Evolutionary conservation across 169 alveolate genomes (phyloP).

Genomic region (Plasmodium billcollinsi): DNA sequence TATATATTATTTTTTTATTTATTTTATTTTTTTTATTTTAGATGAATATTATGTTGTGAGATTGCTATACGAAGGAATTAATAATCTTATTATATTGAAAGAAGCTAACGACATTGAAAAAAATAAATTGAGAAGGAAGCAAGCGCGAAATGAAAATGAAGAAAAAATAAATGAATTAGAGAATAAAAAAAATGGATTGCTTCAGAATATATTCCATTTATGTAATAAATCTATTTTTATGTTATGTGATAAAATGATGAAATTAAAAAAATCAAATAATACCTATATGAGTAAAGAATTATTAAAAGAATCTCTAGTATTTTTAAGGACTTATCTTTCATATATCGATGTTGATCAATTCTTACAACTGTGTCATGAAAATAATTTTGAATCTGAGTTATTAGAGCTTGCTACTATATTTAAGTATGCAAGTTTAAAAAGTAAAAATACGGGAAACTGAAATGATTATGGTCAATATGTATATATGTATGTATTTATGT

Average conservation of each 20-base stretch:
- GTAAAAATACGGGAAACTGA: constrained; percentile 11
- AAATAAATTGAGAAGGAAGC: constrained; percentile 51
- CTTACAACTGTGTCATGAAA: constrained; percentile 67
- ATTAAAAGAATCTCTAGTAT: constrained; percentile 70
- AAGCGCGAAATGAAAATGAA: constrained; percentile 64
- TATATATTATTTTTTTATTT: neutral
- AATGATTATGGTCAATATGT: neutral
- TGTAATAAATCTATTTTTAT: constrained; percentile 44
- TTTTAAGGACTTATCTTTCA: constrained; percentile 46
- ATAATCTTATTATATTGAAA: constrained; percentile 36
- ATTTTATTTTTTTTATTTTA: constrained; percentile 6
- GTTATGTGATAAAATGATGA: constrained; percentile 69
- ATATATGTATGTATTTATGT: too few species aligned
- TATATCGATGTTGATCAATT: constrained; percentile 64
- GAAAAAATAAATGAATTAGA: constrained; percentile 65
- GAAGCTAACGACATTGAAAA: constrained; percentile 44
- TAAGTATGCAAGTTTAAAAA: constrained; percentile 67
- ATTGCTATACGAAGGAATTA: constrained; percentile 39
- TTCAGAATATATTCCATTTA: constrained; percentile 52
- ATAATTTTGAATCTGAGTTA: constrained; percentile 56
- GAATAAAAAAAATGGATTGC: constrained; percentile 37
- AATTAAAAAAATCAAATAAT: constrained; percentile 43
- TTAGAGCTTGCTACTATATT: constrained; percentile 65
- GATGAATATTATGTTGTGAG: constrained; percentile 54
- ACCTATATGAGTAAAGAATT: constrained; percentile 70